Evolutionary conservation across 768 basidiomycete genomes (phyloP).

Genomic region (Auricularia sp.): DNA sequence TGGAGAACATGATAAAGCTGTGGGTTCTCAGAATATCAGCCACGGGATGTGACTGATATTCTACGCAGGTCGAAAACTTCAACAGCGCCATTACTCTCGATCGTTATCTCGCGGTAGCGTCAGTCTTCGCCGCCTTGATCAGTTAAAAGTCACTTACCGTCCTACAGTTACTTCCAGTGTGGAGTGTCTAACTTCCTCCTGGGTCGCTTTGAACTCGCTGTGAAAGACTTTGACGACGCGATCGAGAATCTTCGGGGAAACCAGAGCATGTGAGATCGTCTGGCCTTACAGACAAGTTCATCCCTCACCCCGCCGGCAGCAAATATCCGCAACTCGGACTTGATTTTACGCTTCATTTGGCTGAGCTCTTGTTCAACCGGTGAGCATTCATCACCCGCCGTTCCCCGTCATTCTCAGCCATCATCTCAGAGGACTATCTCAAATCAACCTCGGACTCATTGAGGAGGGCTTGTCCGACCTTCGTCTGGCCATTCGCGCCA

Average conservation of each 20-base stretch:
- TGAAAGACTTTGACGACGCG: conserved; percentile 77
- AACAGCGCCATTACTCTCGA: conserved; percentile 67
- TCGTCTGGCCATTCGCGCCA: conserved; percentile 55
- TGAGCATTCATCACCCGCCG: conserved; percentile 19
- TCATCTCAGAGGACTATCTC: conserved; percentile 43
- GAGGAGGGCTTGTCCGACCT: conserved; percentile 62
- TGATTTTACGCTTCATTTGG: conserved; percentile 75
- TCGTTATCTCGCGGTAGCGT: conserved; percentile 81
- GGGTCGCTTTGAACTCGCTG: conserved; percentile 60
- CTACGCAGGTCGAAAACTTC: conserved; percentile 53
- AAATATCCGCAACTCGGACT: conserved; percentile 92
- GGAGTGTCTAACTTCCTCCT: conserved; percentile 88
- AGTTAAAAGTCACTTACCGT: conserved; percentile 1
- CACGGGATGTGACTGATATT: neutral
- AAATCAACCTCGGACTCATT: conserved; percentile 57
- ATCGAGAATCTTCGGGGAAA: conserved; percentile 72
- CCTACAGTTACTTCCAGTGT: conserved; percentile 69
- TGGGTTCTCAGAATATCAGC: neutral
- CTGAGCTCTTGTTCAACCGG: conserved; percentile 80
- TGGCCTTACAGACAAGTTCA: neutral
- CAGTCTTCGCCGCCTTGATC: conserved; percentile 22
- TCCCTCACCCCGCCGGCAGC: conserved; percentile 24
- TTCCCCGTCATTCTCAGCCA: neutral
- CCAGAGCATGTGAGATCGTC: conserved; percentile 59
- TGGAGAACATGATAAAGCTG: conserved; percentile 74